Base-by-base conservation (phyloP, 441 rosid genomes). In the Gossypium armourianum region DNA sequence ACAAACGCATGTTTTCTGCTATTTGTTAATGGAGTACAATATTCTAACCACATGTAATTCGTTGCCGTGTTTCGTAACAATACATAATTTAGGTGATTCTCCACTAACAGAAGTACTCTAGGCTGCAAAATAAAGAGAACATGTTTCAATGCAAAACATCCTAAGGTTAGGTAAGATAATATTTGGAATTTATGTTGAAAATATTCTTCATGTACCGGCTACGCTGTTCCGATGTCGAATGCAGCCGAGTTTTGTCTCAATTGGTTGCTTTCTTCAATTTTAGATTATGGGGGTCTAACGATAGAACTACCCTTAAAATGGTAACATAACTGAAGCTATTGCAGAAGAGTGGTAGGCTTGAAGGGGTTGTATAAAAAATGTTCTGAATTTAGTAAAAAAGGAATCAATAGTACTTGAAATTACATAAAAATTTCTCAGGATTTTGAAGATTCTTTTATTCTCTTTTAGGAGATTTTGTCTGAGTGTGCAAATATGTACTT, bases 51-150 rank as follows among this genome's bases (percentile, higher is more conserved):
- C 62, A 23, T 57, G 62, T 23, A 57, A 58, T 77, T 60, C 21
- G 47, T 28, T 28, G n/a, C 23, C 21, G 47, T 15, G 47, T 60
- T 60, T 15, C 7, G 6, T 62, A 36, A 62, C 26, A 32, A 45
- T 60, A 8, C 26, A 10, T 17, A 67, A 47, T 53, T 58, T 85
- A 72, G 88, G 85, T 75, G 84, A 80, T 76, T 75, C 74, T 64
- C 82, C 87, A 82, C 81, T 76, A 70, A 1, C 28, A 19, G 75
- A 73, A 73, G 70, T 72, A 69, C 52, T 64, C 28, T 70, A 57
- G 32, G 68, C 72, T 69, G 68, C 62, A 12, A 64, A 81, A 61
- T 69, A n/a, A 69, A 71, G 77, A 60, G 56, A 71, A 64, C 4
- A 3, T 63, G 29, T 26, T 56, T 58, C 59, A 65, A 36, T 1